Conservation (phyloP, 2,329 filamentous ascomycete species). For the Neurospora crassa region DNA sequence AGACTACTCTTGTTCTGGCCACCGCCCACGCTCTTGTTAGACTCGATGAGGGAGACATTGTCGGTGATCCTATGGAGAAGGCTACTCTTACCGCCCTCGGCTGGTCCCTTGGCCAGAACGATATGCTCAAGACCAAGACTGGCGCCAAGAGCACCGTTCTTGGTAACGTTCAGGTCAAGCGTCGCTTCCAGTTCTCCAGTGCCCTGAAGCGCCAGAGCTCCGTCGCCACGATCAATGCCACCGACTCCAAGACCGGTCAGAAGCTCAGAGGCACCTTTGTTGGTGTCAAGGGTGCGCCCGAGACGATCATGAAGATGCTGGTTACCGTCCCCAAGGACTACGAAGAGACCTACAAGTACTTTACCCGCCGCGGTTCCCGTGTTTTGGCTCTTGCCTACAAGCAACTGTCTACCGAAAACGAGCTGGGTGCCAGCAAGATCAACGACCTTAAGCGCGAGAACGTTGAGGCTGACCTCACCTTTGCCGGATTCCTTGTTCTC, state of each 20-base stretch:
- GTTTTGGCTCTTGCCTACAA: slow-evolving; percentile 93
- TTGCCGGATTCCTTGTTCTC: slow-evolving; percentile 91
- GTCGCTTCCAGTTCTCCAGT: slow-evolving; percentile 97
- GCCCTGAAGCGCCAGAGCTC: slow-evolving; percentile 93
- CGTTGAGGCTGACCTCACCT: slow-evolving; percentile 73
- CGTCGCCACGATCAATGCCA: slow-evolving; percentile 69
- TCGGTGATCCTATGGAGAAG: slow-evolving; percentile 98
- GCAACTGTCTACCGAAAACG: slow-evolving; percentile 70
- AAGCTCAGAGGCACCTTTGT: slow-evolving; percentile 82
- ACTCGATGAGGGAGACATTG: slow-evolving; percentile 91
- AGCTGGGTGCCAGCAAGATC: slow-evolving; percentile 75
- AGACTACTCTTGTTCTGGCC: slow-evolving; percentile 87
- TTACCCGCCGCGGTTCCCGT: slow-evolving; percentile 89
- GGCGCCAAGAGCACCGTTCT: slow-evolving; percentile 40
- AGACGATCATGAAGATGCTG: slow-evolving; percentile 94
- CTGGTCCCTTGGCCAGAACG: slow-evolving; percentile 86
- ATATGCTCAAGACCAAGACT: slow-evolving; percentile 57
- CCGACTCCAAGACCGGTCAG: slow-evolving; percentile 61
- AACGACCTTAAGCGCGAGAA: slow-evolving; percentile 92
- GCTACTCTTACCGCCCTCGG: slow-evolving; percentile 82
- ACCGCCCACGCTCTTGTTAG: slow-evolving; percentile 94
- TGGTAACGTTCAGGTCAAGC: slow-evolving; percentile 86
- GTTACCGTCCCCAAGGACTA: slow-evolving; percentile 75
- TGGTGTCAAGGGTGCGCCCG: slow-evolving; percentile 91
- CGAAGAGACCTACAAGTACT: slow-evolving; percentile 97